A percentile compares a stretch with the other conserved stretches of the same genome.
These are phyloP conservation scores for Penicillium nucicola DNA, from an alignment of 495 filamentous ascomycete genomes.

Conservation along the genomic window DNA sequence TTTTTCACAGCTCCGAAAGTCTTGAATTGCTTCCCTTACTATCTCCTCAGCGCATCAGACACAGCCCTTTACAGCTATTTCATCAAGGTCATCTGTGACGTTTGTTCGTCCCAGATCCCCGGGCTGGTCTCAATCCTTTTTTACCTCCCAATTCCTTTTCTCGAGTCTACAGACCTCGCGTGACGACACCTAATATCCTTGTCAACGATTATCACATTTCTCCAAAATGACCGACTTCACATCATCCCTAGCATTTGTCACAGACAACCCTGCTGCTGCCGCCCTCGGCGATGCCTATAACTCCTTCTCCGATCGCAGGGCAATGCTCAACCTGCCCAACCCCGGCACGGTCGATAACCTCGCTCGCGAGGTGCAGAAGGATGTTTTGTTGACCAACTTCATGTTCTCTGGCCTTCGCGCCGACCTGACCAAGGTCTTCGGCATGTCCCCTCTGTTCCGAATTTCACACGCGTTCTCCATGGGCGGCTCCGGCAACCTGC, in stretches of 20 bases:
- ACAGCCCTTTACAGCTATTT: conserved; percentile 15
- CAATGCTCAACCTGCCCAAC: conserved; percentile 81
- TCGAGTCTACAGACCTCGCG: conserved; percentile 22
- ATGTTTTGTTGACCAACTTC: conserved; percentile 90
- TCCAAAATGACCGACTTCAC: conserved; percentile 43
- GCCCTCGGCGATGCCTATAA: conserved; percentile 73
- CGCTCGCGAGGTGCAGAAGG: conserved; percentile 86
- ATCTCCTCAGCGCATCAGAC: conserved; percentile 22
- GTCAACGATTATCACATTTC: conserved; percentile 9
- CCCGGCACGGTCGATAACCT: conserved; percentile 92
- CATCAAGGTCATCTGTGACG: conserved; percentile 14
- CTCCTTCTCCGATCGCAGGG: conserved; percentile 81
- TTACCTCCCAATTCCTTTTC: conserved; percentile 13
- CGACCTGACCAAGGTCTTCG: conserved; percentile 93
- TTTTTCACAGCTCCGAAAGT: conserved; percentile 27
- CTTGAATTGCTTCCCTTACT: conserved; percentile 25
- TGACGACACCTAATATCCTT: conserved; percentile 24
- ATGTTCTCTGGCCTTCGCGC: conserved; percentile 94
- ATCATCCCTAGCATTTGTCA: conserved; percentile 63
- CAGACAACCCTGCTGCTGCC: conserved; percentile 66
- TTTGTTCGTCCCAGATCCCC: conserved; percentile 26
- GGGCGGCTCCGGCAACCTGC: conserved; percentile 74
- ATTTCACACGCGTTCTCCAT: conserved; percentile 94
- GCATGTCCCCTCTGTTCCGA: conserved; percentile 90
- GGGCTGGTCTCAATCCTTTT: conserved; percentile 36